Conservation (phyloP, 345 rosid genomes). For the Rhizophora mangle region DNA sequence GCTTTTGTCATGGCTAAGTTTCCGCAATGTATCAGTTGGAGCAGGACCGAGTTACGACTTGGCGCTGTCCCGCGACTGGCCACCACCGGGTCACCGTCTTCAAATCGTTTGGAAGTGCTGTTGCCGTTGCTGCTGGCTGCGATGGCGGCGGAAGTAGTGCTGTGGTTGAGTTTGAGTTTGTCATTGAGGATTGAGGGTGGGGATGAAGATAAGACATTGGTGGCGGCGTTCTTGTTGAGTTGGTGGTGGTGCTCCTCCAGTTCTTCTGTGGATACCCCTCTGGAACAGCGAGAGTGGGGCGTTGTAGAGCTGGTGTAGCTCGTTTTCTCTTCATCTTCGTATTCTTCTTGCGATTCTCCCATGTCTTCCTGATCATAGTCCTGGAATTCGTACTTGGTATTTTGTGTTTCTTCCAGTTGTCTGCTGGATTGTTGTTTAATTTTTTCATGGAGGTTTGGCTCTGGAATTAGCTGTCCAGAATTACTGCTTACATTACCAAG, state of each 20-base stretch:
- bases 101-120: slow-evolving; percentile 30
- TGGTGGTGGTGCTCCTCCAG: slow-evolving; percentile 37
- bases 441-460: slow-evolving; percentile 41
- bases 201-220: slow-evolving; percentile 20
- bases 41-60: slow-evolving; percentile 56
- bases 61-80: slow-evolving; percentile 11
- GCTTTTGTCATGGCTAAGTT: slow-evolving; percentile 44
- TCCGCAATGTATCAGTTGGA: slow-evolving; percentile 76
- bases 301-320: slow-evolving; percentile 82
- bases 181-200: slow-evolving; percentile 17
- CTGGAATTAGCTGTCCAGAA: slow-evolving; percentile 28
- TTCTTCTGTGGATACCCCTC: slow-evolving; percentile 76
- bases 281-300: slow-evolving; percentile 75
- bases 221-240: slow-evolving; percentile 15
- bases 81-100: slow-evolving; percentile 47
- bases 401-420: slow-evolving; percentile 23
- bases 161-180: slow-evolving; percentile 9
- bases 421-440: slow-evolving; percentile 27
- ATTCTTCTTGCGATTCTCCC: slow-evolving; percentile 50
- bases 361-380: slow-evolving; percentile 35
- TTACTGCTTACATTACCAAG: slow-evolving; percentile 11
- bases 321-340: slow-evolving; percentile 69
- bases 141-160: neutral
- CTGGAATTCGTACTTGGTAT: slow-evolving; percentile 19
- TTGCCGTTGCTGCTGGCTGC: neutral